Conservation (phyloP, 371 early-diverging fungal species). For the Choanephora cucurbitarum region DNA sequence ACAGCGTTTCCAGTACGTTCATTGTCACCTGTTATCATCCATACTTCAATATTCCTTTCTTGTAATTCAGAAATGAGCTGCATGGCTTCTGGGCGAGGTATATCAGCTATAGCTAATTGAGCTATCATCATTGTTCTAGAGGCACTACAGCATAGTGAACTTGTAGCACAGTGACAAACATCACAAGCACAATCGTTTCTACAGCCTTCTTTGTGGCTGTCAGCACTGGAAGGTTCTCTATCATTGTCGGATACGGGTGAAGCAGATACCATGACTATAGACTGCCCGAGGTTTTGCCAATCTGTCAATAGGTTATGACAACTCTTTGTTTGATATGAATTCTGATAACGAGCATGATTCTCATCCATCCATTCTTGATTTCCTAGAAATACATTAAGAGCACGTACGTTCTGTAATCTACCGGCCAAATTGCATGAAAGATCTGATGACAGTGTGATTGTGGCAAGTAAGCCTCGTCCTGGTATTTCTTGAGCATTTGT, state of each 20-base stretch:
- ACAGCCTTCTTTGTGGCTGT: constrained; percentile 38
- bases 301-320: constrained; percentile 28
- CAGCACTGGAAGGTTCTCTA: constrained; percentile 10
- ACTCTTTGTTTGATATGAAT: constrained; percentile 38
- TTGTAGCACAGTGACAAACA: constrained; percentile 48
- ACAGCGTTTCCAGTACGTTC: constrained; percentile 59
- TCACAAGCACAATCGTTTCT: constrained; percentile 50
- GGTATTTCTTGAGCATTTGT: constrained; percentile 63
- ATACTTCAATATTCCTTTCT: constrained; percentile 58
- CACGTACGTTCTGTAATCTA: constrained; percentile 38
- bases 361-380: constrained; percentile 74
- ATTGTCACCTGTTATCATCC: constrained; percentile 78
- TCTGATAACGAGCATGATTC: constrained; percentile 56
- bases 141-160: constrained; percentile 37
- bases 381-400: constrained; percentile 60
- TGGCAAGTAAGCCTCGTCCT: constrained; percentile 68
- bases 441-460: constrained; percentile 33
- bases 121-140: constrained; percentile 52
- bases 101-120: constrained; percentile 60
- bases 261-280: constrained; percentile 62
- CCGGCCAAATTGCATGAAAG: constrained; percentile 28
- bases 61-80: constrained; percentile 46
- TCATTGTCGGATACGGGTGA: constrained; percentile 41
- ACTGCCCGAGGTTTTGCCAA: constrained; percentile 68
- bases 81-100: constrained; percentile 55